Percentiles rank a stretch among this genome's conserved stretches.
phyloP scores from a whole-genome alignment of 139 green algal species.

The Coelastrella sp. region DNA sequence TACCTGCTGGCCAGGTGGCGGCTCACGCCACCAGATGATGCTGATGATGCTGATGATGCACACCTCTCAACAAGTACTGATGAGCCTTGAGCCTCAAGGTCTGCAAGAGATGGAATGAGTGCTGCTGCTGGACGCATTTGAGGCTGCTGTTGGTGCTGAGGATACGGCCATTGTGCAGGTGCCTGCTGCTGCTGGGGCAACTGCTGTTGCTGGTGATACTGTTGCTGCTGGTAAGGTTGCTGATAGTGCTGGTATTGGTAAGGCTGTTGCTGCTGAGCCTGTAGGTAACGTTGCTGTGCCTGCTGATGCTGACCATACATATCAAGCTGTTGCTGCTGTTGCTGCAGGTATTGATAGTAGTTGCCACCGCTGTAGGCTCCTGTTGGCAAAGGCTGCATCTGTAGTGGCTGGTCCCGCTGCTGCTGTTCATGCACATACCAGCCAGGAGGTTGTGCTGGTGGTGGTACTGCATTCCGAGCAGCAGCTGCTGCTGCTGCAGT shows the following conservation, averaged over 20 bases:
- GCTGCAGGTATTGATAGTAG: neutral
- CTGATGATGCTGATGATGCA: neutral
- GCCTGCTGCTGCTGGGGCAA: conserved; percentile 34
- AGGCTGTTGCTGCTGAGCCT: conserved; percentile 8
- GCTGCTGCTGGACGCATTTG: neutral
- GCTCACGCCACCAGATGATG: neutral
- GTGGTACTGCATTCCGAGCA: neutral
- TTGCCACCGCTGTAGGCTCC: neutral
- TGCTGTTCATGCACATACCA: neutral
- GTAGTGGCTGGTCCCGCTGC: neutral
- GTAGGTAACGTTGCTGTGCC: too few species aligned
- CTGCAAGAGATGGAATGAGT: conserved; percentile 53
- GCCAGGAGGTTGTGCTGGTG: neutral
- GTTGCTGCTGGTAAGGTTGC: neutral
- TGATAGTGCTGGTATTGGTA: conserved; percentile 7
- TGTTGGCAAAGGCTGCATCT: conserved; percentile 12
- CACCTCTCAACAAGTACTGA: neutral
- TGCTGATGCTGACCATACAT: neutral
- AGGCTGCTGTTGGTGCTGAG: conserved; percentile 23
- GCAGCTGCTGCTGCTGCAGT: neutral
- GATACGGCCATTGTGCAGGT: neutral
- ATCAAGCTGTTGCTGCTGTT: neutral
- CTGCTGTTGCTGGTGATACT: conserved; percentile 4
- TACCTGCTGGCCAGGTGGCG: conserved; percentile 62
- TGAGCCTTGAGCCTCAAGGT: conserved; percentile 71